phyloP scores from a whole-genome alignment of 78 protist genomes.

The Pigoraptor vietnamica region DNA sequence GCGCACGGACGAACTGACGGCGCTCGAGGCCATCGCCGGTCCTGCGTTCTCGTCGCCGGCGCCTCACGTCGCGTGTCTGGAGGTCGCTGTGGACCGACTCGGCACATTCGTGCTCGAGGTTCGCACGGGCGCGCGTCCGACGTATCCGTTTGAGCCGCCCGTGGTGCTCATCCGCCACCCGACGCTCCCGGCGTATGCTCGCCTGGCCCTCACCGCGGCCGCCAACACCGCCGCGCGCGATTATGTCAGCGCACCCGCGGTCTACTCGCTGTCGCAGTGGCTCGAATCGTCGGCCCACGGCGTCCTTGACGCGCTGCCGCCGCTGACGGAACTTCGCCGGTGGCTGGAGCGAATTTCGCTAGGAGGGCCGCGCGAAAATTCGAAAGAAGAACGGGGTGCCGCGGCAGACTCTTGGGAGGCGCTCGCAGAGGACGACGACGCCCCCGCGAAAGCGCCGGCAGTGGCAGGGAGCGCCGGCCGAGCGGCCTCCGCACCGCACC shows the following conservation, averaged over 20 bases:
- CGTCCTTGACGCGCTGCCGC: neutral
- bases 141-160: neutral
- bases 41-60: too few relatives aligned
- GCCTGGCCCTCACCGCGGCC: neutral
- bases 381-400: neutral
- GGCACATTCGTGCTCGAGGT: neutral
- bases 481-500: neutral
- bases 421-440: neutral
- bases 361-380: too few relatives aligned
- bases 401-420: neutral
- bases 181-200: neutral
- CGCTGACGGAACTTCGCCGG: neutral
- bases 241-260: neutral
- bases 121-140: neutral
- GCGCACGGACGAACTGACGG: too few relatives aligned
- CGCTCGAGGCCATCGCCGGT: too few relatives aligned
- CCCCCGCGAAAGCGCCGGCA: neutral
- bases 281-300: neutral
- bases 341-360: too few relatives aligned
- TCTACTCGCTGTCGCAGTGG: neutral
- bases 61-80: neutral
- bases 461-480: neutral
- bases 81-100: neutral
- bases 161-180: neutral
- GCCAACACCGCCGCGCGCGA: neutral